phyloP scores from a whole-genome alignment of 306 rosid genomes.

The Malus domestica region DNA sequence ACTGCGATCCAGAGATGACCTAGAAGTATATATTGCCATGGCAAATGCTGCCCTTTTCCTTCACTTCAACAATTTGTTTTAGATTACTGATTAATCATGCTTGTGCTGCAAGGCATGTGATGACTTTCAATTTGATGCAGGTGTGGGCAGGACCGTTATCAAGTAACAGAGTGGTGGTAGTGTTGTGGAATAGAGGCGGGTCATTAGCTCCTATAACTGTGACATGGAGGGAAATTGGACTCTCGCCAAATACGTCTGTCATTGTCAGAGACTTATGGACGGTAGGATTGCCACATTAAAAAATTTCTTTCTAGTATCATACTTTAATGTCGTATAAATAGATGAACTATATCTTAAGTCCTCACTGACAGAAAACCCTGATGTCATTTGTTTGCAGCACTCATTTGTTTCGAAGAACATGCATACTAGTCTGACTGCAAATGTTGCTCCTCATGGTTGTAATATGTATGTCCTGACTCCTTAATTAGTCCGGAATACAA shows the following conservation, averaged over 20 bases:
- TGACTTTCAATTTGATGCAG: neutral
- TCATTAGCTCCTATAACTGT: constrained; percentile 2
- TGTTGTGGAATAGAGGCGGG: constrained; percentile 12
- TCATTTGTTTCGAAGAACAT: constrained; percentile 10
- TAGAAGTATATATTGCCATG: constrained; percentile 10
- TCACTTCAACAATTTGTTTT: neutral
- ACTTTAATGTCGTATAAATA: no score
- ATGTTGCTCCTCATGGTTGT: constrained; percentile 19
- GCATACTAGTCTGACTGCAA: constrained; percentile 9
- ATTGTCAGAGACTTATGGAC: constrained; percentile 9
- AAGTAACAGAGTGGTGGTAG: constrained; percentile 6
- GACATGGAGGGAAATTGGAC: constrained; percentile 16
- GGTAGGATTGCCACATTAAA: neutral
- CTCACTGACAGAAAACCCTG: neutral
- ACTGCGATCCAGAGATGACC: neutral
- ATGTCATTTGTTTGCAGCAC: constrained; percentile 7
- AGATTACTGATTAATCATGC: neutral
- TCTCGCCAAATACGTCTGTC: neutral
- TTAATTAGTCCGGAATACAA: neutral
- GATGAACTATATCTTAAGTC: neutral
- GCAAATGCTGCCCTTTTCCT: neutral
- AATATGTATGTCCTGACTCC: constrained; percentile 6
- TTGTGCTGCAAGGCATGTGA: neutral
- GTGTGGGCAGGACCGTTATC: constrained; percentile 26
- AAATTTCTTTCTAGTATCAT: neutral